These are phyloP conservation scores for Bryum argenteum DNA, from an alignment of 225 moss, liverwort and hornwort species.

Conservation along the genomic window DNA sequence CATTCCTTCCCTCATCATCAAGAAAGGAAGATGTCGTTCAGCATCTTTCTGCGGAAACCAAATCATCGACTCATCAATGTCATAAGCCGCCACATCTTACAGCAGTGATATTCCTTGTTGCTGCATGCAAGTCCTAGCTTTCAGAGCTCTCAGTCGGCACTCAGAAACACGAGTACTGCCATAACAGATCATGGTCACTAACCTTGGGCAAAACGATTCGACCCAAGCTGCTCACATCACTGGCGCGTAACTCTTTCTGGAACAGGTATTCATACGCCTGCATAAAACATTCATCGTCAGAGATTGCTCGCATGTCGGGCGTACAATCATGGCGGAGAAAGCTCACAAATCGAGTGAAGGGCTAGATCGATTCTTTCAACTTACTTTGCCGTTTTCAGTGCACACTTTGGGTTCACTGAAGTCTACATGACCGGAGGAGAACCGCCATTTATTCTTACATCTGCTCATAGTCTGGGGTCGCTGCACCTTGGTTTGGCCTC, in stretches of 20 bases:
- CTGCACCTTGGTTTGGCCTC: slow-evolving; percentile 21
- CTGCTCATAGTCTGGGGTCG: neutral
- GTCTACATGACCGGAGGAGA: neutral
- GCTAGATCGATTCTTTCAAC: neutral
- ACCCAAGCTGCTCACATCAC: slow-evolving; percentile 62
- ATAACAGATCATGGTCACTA: neutral
- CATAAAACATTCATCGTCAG: neutral
- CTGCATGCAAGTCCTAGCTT: too few relatives aligned
- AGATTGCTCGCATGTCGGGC: too few relatives aligned
- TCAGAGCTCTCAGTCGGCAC: too few relatives aligned
- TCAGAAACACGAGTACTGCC: neutral
- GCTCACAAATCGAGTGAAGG: neutral
- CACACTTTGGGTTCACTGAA: slow-evolving; percentile 22
- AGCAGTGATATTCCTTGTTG: too few relatives aligned
- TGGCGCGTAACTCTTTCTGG: slow-evolving; percentile 48
- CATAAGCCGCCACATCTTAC: neutral
- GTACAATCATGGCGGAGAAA: neutral
- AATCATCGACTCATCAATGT: neutral
- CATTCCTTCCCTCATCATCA: slow-evolving; percentile 35
- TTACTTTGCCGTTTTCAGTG: slow-evolving; percentile 17
- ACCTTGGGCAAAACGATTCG: slow-evolving; percentile 52
- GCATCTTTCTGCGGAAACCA: slow-evolving; percentile 48
- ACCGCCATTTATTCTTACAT: neutral
- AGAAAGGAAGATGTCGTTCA: slow-evolving; percentile 37
- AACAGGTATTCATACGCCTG: slow-evolving; percentile 46